phyloP scores from a whole-genome alignment of 306 rosid genomes.

The Dicorynia guianensis region DNA sequence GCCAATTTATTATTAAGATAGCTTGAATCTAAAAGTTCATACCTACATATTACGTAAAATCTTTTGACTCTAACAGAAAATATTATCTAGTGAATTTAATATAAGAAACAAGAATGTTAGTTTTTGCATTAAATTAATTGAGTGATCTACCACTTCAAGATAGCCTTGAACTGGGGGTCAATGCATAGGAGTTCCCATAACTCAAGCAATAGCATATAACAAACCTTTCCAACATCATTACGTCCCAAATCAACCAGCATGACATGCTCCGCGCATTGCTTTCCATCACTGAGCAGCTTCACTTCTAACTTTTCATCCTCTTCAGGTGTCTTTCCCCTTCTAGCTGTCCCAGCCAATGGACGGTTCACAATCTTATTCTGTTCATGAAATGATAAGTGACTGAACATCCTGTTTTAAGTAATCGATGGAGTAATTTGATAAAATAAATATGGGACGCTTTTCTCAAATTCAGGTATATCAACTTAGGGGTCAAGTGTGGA shows the following conservation, averaged over 20 bases:
- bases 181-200: conserved; percentile 15
- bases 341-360: conserved; percentile 86
- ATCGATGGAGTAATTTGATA: neutral
- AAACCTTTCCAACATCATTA: conserved; percentile 94
- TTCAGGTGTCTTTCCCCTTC: conserved; percentile 62
- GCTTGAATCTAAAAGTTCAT: neutral
- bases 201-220: conserved; percentile 16
- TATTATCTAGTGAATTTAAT: conserved; percentile 24
- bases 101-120: conserved; percentile 14
- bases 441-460: neutral
- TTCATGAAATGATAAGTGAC: conserved; percentile 34
- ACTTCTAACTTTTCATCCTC: conserved; percentile 67
- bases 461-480: conserved; percentile 12
- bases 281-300: conserved; percentile 65
- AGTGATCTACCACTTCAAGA: conserved; percentile 6
- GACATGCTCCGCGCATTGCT: conserved; percentile 85
- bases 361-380: conserved; percentile 80
- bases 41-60: conserved; percentile 5
- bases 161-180: neutral
- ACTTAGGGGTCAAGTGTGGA: conserved; percentile 29
- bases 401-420: conserved; percentile 26
- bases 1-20: conserved; percentile 15
- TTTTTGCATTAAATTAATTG: conserved; percentile 4
- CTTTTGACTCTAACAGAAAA: conserved; percentile 8
- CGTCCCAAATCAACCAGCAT: conserved; percentile 95